Conservation (phyloP, 1,139 yeast species). For the Wickerhamomyces sp. region DNA sequence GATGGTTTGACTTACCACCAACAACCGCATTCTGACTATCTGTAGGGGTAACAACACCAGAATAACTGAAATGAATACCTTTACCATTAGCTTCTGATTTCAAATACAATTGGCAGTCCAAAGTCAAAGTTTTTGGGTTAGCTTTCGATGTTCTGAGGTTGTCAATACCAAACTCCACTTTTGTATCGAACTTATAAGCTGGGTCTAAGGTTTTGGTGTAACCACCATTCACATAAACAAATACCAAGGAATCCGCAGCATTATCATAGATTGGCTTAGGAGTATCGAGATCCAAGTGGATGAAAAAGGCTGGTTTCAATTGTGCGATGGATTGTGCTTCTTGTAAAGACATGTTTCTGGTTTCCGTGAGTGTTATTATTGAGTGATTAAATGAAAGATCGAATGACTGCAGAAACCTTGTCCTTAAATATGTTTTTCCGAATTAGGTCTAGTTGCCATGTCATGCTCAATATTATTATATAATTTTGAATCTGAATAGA, state of each 20-base stretch:
- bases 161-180: conserved; percentile 39
- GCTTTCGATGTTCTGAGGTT: conserved; percentile 37
- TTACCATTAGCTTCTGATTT: conserved; percentile 33
- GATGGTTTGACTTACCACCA: conserved; percentile 27
- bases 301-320: conserved; percentile 32
- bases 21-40: conserved; percentile 35
- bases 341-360: background rate
- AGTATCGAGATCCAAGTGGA: conserved; percentile 29
- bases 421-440: too few relatives aligned
- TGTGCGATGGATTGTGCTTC: conserved; percentile 7
- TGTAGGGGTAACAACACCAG: conserved; percentile 40
- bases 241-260: conserved; percentile 15
- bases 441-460: too few relatives aligned
- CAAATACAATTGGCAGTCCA: conserved; percentile 48
- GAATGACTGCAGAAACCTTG: too few relatives aligned
- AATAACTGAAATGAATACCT: conserved; percentile 39
- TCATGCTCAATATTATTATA: too few relatives aligned
- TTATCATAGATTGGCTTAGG: conserved; percentile 24
- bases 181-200: conserved; percentile 30
- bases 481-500: too few relatives aligned
- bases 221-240: conserved; percentile 30
- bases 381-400: too few relatives aligned
- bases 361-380: background rate
- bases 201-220: conserved; percentile 31
- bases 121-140: conserved; percentile 25